Base-by-base conservation (phyloP, 495 filamentous ascomycete species). In the Tuber calosporum region DNA sequence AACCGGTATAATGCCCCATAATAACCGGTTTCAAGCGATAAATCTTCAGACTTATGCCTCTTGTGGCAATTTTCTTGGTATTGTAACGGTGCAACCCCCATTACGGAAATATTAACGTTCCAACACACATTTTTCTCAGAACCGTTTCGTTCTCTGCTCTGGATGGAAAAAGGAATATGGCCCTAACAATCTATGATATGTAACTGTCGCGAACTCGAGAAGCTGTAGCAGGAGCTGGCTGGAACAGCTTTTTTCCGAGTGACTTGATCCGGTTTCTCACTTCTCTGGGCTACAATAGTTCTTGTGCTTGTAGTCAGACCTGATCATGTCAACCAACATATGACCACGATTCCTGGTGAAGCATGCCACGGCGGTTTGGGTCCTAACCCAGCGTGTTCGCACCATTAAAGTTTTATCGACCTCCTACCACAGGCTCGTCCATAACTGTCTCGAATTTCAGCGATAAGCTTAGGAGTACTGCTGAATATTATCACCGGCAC, bases 181-280 rank as follows among this genome's bases (percentile, higher is more conserved):
- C 20, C 20, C 11, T 2, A 26, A 11, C n/a, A 53, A 53, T 17
- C 26, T 15, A 34, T 26, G 22, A 7, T 22, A 4, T 4, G 26
- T 34, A 62, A 17, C 53, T 1, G 3, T 62, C 53, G 53, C 53
- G 13, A 62, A 34, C 11, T 1, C 53, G 17, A 17, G 26, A 34
- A 30, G 53, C 4, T 6, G 2, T 13, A 2, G 53, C 53, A 34
- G n/a, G n/a, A n/a, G 53, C 26, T 17, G 53, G 26, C 53, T 17
- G 53, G 53, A 62, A 34, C 30, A 62, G 53, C 53, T 62, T 62
- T 62, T 34, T 62, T 34, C 53, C 53, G 53, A 62, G 53, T 9
- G 26, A 62, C 34, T 62, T 62, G 17, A 62, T 62, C 53, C 53
- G 53, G 53, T 34, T 17, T 62, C 53, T 62, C 26, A 62, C 53